Evolutionary conservation across 1,139 yeast genomes (phyloP).

Genomic region (Pichia sp.): DNA sequence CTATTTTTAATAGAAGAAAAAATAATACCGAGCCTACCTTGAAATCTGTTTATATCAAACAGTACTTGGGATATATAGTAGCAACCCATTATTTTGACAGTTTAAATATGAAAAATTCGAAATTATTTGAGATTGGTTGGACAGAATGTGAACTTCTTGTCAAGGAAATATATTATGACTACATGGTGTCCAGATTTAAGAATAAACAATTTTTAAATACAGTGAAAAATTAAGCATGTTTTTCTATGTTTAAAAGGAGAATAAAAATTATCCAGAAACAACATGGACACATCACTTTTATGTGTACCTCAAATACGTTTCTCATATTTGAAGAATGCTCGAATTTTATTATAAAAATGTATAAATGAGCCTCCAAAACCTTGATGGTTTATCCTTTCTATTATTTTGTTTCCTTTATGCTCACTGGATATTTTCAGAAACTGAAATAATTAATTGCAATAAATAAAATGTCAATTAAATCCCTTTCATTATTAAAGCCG

Average conservation of each 20-base stretch:
- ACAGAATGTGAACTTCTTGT: slow-evolving; percentile 1
- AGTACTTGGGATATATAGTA: slow-evolving; percentile 2
- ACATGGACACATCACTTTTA: no score
- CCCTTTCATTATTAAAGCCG: background rate
- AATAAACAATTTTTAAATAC: no score
- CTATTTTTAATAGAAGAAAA: background rate
- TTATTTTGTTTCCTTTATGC: no score
- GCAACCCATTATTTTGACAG: background rate
- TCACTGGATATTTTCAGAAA: no score
- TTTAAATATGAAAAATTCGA: background rate
- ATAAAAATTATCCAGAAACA: no score
- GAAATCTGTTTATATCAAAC: background rate
- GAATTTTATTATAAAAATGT: no score
- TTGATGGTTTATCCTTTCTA: no score
- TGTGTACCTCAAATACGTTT: no score
- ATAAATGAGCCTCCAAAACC: no score
- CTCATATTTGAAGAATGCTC: no score
- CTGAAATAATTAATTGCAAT: background rate
- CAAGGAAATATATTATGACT: background rate
- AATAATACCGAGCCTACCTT: background rate
- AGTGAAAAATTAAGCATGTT: no score
- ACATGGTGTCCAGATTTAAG: background rate
- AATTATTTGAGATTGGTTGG: slow-evolving; percentile 3
- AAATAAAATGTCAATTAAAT: background rate
- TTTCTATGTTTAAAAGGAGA: no score